Conservation (phyloP, 2,329 filamentous ascomycete genomes). For the Lecanosticta acicola region DNA sequence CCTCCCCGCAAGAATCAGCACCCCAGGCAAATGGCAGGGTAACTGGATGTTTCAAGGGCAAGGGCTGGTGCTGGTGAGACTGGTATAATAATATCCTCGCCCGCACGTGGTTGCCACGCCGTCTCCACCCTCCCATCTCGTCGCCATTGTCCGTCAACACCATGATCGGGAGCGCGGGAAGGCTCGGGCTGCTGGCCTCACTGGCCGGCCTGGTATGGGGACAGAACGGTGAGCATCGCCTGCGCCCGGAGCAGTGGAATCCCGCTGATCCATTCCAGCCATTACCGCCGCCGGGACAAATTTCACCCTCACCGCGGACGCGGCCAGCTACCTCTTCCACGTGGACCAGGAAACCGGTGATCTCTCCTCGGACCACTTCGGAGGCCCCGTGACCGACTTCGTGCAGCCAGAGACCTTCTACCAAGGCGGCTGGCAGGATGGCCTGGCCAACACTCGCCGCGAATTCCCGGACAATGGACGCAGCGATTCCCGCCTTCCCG, state of each 20-base stretch:
- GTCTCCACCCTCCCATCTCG: too few relatives aligned
- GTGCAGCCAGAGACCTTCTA: conserved; percentile 39
- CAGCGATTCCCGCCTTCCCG: conserved; percentile 58
- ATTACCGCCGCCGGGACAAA: conserved; percentile 51
- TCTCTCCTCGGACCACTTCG: conserved; percentile 57
- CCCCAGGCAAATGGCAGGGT: background rate
- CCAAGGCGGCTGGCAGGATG: conserved; percentile 50
- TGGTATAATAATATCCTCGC: background rate
- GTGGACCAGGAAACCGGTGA: conserved; percentile 53
- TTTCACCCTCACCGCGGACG: conserved; percentile 53
- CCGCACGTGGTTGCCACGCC: background rate
- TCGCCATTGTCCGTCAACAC: too few relatives aligned
- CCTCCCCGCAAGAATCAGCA: background rate
- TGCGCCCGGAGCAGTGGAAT: too few relatives aligned
- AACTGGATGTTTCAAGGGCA: too few relatives aligned
- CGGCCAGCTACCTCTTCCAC: conserved; percentile 59
- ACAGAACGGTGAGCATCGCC: background rate
- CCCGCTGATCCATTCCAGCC: conserved; percentile 35
- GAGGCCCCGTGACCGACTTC: conserved; percentile 50
- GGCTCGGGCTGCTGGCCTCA: background rate
- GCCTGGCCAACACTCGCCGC: conserved; percentile 49
- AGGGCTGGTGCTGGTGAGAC: too few relatives aligned
- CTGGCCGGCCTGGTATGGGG: background rate
- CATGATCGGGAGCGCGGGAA: background rate
- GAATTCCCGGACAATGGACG: conserved; percentile 61